Base-by-base conservation (phyloP, 352 stramenopile species). In the Phytopythium litorale region DNA sequence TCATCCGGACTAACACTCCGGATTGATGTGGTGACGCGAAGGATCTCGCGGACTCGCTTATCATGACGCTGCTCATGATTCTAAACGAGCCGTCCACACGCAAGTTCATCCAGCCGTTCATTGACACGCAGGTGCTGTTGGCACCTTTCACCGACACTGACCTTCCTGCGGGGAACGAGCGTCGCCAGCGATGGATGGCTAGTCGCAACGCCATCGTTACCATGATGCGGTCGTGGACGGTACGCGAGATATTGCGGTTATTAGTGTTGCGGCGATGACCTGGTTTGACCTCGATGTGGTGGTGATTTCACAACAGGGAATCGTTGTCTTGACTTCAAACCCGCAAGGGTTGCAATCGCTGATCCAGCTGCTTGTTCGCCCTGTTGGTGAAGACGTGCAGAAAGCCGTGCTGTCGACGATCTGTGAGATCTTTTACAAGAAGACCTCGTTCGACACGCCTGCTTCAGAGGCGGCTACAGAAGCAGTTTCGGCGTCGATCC, bases 191-290 rank as follows among this genome's bases (percentile, higher is more conserved):
- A 2, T 96, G 89, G 89, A 96, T 92, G 74, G 87, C 89, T 19
- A 96, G 87, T 77, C 84, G 88, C 4, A 96, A 94, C 40, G 87
- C 89, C 16, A 89, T 97, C 33, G 85, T 97, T 35, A 92, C 83
- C 11, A 91, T 97, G 82, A 95, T 97, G 86, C 85, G 87, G 0
- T 95, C 89, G 19, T 97, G 89, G 89, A 96, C 89, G 51, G 80
- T 87, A 64, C 23, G 56, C 1, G 19, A 3, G 16, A 23, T 28
- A 13, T 7, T 33, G 1, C 21, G 21, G 21, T 19, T 30, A 23
- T 19, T 30, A 23, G 13, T 12, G 19, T 23, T n/a, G 33, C 35
- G 57, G 25, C 9, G 32, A 18, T 15, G 4, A 28, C 19, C 49
- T 15, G 18, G 33, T 43, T 32, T 32, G 49, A 54, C 56, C 6